Evolutionary conservation across 2,329 filamentous ascomycete genomes (phyloP), one percentile per base, ranked within the genome.

Genomic region (Fusarium pilosicola): DNA sequence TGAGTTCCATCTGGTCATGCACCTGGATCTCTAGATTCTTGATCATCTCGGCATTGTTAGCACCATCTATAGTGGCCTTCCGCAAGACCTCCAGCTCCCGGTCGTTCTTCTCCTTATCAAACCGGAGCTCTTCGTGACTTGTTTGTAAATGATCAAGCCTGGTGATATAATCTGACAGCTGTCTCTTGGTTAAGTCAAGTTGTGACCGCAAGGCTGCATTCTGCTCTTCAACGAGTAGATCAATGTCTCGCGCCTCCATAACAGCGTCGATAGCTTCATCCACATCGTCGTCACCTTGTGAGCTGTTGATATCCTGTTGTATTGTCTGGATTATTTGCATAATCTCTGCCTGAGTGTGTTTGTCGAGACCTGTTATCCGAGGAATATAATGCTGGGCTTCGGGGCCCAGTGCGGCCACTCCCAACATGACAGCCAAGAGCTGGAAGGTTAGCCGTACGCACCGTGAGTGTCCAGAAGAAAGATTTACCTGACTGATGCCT

Each of bases 1-100:
- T 95, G 56, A 94, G 85, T 65, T 92, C 87, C 79, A 94, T 91
- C 76, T 93, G 90, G 75, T 94, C 90, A 45, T 88, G 88, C 30
- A 92, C 84, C 73, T 88, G 87, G 48, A 84, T 83, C 74, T 91
- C 85, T 74, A 92, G 83, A 68, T 86, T 81, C 81, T 85, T 84
- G 71, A 90, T 86, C 56, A 86, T 83, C 62, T 87, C 85, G 28
- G 83, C 86, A 79, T 83, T 88, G 80, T 84, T 85, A 80, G 85
- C 82, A 79, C 89, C 83, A 83, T 89, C 82, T 81, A 85, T 74
- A 79, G 85, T 83, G 83, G 88, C 81, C 76, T 86, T 84, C 74
- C 85, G 79, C 58, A 88, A 79, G 62, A 87, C 81, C 78, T 86
- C 86, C 14, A 88, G 85, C 78, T 89, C 87, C 38, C 85, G 83